Base-by-base conservation (phyloP, 306 rosid genomes). In the Trifolium repens region DNA sequence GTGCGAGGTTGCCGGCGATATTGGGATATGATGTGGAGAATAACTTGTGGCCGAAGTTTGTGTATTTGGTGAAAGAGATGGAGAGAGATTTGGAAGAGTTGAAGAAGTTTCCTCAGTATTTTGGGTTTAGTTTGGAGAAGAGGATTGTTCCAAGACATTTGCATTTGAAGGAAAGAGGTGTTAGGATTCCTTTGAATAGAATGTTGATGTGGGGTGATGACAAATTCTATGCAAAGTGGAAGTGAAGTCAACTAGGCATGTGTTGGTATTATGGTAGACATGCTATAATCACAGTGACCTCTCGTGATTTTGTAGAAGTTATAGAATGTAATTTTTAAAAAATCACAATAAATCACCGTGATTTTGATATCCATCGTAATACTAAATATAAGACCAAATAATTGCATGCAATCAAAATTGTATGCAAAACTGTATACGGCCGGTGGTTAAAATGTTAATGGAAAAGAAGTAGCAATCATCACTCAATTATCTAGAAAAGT, bases 161-260 rank as follows among this genome's bases (percentile, higher is more conserved):
- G 82, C 97, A 87, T 84, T 79, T 91, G 89, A 84, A 87, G 43
- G 62, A 85, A 12, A 89, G 90, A 72, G 83, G 77, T 67, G 87
- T 87, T 0, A 68, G 16, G 16, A 88, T 91, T 73, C 92, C 97
- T 0, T 74, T 91, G 81, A 87, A 90, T 24, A 78, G 83, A 77
- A 89, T 90, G 97, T 58, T 94, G 65, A 35, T 86, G 65, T 91
- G 93, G 93, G 83, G 87, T 37, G 93, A 94, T 77, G 47, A 74
- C 0, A 91, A 79, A 39, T 91, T 94, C 78, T 94, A 90, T 70
- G 79, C 89, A 4, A 91, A 85, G 26, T 85, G 88, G 88, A 30
- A 30, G 34, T 30, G 34, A 30, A 30, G 34, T 22, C 24, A 22
- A 22, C 24, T 22, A 22, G 24, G 24, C 1, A 22, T 22, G 24